These are phyloP conservation scores for Solioccasus polychromus DNA, from an alignment of 768 basidiomycete species.

Conservation along the genomic window DNA sequence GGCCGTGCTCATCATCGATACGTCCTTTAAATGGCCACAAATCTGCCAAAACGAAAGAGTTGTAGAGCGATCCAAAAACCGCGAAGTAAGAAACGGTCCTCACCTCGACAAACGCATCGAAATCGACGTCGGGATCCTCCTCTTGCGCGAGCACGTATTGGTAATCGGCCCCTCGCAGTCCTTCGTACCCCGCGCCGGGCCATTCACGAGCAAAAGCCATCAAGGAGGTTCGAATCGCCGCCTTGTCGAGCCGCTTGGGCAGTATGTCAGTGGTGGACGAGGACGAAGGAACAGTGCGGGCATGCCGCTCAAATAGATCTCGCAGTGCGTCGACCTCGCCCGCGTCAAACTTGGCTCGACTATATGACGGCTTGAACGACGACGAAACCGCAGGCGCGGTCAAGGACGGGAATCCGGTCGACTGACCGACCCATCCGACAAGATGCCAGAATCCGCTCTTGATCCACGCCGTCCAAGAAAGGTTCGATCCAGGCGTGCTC, in stretches of 20 bases:
- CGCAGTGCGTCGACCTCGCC: constrained; percentile 45
- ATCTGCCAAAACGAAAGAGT: constrained; percentile 49
- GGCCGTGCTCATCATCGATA: constrained; percentile 43
- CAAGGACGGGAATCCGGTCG: too few relatives aligned
- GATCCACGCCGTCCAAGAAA: constrained; percentile 15
- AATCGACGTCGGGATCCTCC: constrained; percentile 62
- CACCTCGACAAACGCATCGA: constrained; percentile 90
- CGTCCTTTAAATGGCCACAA: constrained; percentile 71
- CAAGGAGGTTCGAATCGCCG: constrained; percentile 42
- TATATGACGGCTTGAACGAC: constrained; percentile 33
- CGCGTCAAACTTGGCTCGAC: constrained; percentile 52
- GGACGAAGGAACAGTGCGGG: background rate
- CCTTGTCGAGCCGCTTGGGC: constrained; percentile 36
- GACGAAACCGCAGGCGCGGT: background rate
- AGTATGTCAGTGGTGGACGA: too few relatives aligned
- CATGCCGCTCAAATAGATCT: constrained; percentile 31
- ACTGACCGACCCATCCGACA: constrained; percentile 21
- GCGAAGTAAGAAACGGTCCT: too few relatives aligned
- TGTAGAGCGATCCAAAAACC: too few relatives aligned
- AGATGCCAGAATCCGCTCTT: constrained; percentile 12
- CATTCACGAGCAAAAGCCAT: constrained; percentile 38
- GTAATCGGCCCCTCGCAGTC: constrained; percentile 58
- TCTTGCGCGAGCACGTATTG: constrained; percentile 76
- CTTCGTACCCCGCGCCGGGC: constrained; percentile 51
- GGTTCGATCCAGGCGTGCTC: too few relatives aligned